These are phyloP conservation scores for Pyricularia sp. DNA, from an alignment of 2,329 filamentous ascomycete species.

Conservation along the genomic window DNA sequence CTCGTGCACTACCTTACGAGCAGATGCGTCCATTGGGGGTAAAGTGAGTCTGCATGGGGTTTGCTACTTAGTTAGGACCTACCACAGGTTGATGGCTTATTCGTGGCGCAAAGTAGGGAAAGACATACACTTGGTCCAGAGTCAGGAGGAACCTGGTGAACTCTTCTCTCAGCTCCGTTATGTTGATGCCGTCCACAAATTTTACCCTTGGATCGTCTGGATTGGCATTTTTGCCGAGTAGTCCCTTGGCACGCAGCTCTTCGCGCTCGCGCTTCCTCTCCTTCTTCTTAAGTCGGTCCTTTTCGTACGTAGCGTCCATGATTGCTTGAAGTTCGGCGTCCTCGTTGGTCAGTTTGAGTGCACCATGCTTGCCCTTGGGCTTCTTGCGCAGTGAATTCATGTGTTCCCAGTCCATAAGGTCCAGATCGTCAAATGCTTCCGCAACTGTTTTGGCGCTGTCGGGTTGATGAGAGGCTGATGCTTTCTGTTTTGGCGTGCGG, in stretches of 20 bases:
- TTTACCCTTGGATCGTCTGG: constrained; percentile 55
- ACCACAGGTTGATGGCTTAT: neutral
- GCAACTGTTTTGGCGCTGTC: constrained; percentile 28
- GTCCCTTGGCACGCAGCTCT: constrained; percentile 53
- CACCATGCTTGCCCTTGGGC: constrained; percentile 48
- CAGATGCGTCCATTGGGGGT: constrained; percentile 73
- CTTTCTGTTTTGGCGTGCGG: neutral
- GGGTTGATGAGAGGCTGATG: neutral
- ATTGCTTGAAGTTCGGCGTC: constrained; percentile 59
- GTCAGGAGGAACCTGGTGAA: constrained; percentile 62
- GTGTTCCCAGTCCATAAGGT: constrained; percentile 76
- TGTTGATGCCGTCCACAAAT: constrained; percentile 62
- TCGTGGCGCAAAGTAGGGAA: neutral
- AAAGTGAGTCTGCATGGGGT: constrained; percentile 49
- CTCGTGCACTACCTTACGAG: constrained; percentile 72
- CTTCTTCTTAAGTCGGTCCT: constrained; percentile 63
- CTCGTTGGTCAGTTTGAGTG: constrained; percentile 43
- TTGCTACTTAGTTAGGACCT: neutral
- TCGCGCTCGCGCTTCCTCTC: constrained; percentile 62
- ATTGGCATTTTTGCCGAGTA: constrained; percentile 51
- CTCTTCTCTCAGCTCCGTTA: constrained; percentile 63
- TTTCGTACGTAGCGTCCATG: constrained; percentile 52
- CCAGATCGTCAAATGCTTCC: constrained; percentile 58
- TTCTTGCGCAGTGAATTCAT: constrained; percentile 55
- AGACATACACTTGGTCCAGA: constrained; percentile 49